phyloP scores from a whole-genome alignment of 305 asterid genomes.

The Nicotiana rustica region DNA sequence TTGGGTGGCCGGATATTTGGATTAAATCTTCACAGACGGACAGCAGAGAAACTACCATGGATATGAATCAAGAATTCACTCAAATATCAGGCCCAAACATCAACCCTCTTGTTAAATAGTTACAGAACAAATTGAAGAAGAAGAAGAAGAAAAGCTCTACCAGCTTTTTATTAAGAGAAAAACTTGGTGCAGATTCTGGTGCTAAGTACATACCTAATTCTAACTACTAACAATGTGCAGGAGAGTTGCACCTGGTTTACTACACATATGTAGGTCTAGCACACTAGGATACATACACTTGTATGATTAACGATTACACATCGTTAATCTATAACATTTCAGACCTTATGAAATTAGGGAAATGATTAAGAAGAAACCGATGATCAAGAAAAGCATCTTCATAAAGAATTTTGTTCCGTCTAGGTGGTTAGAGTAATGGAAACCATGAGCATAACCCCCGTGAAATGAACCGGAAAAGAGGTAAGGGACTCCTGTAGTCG shows the following conservation, averaged over 20 bases:
- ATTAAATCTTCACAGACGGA: not conserved
- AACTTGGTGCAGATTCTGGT: conserved; percentile 14
- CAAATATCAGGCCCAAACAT: not conserved
- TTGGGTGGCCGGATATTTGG: no score
- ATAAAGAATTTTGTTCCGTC: conserved; percentile 64
- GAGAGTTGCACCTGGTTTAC: conserved; percentile 27
- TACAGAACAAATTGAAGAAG: not conserved
- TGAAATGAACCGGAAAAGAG: conserved; percentile 79
- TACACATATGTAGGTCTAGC: not conserved
- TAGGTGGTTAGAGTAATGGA: conserved; percentile 55
- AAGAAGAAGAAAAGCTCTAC: not conserved
- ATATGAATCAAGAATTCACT: conserved; percentile 31
- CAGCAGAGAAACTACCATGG: not conserved
- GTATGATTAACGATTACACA: not conserved
- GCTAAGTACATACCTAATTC: not conserved
- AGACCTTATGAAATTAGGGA: conserved; percentile 47
- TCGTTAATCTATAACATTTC: not conserved
- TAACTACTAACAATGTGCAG: not conserved
- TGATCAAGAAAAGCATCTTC: conserved; percentile 59
- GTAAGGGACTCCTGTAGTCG: conserved; percentile 72
- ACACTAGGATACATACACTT: not conserved
- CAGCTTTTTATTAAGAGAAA: conserved; percentile 17
- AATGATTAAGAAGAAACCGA: conserved; percentile 55
- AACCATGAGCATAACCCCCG: conserved; percentile 86
- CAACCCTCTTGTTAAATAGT: not conserved